Conservation (phyloP, 331 rosid species). For the Saraca asoca region DNA sequence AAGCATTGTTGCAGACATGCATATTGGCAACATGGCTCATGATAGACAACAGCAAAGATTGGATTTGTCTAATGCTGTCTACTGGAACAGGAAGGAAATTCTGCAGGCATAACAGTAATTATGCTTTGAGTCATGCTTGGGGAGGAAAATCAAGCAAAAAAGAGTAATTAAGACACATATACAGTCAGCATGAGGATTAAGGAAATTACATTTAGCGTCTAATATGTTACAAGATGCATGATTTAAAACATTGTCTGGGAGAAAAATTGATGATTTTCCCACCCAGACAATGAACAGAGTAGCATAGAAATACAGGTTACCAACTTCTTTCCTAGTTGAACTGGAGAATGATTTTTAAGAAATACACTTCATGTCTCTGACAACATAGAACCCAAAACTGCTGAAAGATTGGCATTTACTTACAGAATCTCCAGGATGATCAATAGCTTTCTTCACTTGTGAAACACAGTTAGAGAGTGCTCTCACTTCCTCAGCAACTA, state of each 20-base stretch:
- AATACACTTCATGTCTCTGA: conserved; percentile 32
- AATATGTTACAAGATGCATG: conserved; percentile 17
- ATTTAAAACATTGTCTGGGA: conserved; percentile 19
- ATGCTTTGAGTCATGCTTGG: conserved; percentile 16
- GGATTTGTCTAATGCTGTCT: conserved; percentile 69
- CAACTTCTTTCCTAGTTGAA: conserved; percentile 25
- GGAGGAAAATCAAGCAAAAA: not conserved
- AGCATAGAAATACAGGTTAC: conserved; percentile 1
- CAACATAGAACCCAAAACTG: conserved; percentile 33
- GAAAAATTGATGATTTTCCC: conserved; percentile 4
- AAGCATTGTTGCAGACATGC: conserved; percentile 57
- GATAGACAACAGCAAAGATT: conserved; percentile 74
- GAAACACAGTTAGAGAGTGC: conserved; percentile 81
- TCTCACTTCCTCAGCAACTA: conserved; percentile 84
- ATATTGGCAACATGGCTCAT: conserved; percentile 69
- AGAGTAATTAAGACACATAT: not conserved
- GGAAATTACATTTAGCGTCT: conserved; percentile 10
- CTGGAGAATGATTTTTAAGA: conserved; percentile 20
- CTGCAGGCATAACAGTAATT: conserved; percentile 54
- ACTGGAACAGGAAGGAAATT: conserved; percentile 48
- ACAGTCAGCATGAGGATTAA: conserved; percentile 20
- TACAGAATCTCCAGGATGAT: conserved; percentile 63
- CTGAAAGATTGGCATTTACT: conserved; percentile 43
- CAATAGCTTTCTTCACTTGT: conserved; percentile 73
- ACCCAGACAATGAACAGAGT: conserved; percentile 4